Percentiles rank a stretch among this genome's conserved stretches.
Evolutionary conservation across 169 alveolate species (phyloP).

Genomic region (Plasmodium reichenowi): DNA sequence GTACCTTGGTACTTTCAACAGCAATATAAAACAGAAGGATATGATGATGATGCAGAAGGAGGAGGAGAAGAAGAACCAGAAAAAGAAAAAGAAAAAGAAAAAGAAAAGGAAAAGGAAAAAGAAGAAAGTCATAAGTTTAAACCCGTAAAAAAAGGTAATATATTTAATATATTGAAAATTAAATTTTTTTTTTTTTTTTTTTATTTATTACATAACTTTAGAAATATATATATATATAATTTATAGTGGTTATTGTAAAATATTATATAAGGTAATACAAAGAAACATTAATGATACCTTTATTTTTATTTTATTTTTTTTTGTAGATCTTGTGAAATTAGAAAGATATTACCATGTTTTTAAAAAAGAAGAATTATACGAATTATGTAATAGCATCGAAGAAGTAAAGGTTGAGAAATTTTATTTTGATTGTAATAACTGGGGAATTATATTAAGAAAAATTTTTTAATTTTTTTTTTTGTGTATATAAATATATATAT

Average conservation of each 20-base stretch:
- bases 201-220: not conserved
- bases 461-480: slow-evolving; percentile 2
- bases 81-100: not conserved
- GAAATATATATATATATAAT: slow-evolving; percentile 77
- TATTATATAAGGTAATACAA: slow-evolving; percentile 78
- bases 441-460: slow-evolving; percentile 78
- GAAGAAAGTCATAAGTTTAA: not conserved
- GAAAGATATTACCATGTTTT: slow-evolving; percentile 94
- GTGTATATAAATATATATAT: no score
- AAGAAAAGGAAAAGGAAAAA: not conserved
- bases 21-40: slow-evolving; percentile 82
- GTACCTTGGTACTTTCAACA: slow-evolving; percentile 93
- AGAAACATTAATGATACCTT: not conserved
- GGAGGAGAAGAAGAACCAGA: slow-evolving; percentile 12
- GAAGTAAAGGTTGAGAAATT: slow-evolving; percentile 75
- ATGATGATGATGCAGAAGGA: slow-evolving; percentile 17
- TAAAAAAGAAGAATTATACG: slow-evolving; percentile 92
- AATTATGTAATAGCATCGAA: slow-evolving; percentile 77
- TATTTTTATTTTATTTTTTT: not conserved
- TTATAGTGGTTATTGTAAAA: slow-evolving; percentile 60
- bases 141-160: slow-evolving; percentile 39
- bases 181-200: no score
- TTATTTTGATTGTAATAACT: slow-evolving; percentile 78
- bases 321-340: slow-evolving; percentile 72
- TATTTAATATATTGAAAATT: not conserved